Conservation (phyloP, 192 early-diverging fungal species). For the Coemansia sp. region DNA sequence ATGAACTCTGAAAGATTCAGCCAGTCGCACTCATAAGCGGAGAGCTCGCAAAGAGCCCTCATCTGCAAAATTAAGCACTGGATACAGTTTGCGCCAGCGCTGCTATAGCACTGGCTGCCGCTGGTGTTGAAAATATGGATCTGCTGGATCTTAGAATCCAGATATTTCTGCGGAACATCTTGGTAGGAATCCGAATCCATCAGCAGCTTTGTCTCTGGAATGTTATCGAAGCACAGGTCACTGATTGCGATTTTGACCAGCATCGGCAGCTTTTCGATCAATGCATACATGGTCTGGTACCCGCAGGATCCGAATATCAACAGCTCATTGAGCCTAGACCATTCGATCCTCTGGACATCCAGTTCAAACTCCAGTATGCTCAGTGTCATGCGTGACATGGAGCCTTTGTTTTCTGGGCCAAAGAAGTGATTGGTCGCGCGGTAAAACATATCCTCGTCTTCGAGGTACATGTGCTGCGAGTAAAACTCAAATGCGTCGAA, state of each 20-base stretch:
- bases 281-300: neutral
- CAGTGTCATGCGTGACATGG: neutral
- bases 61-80: constrained; percentile 1
- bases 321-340: neutral
- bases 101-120: constrained; percentile 4
- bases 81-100: neutral
- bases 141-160: constrained; percentile 5
- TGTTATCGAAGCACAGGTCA: constrained; percentile 2
- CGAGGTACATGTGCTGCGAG: neutral
- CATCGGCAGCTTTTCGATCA: neutral
- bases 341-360: neutral
- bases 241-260: neutral
- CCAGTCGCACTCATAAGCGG: constrained; percentile 8
- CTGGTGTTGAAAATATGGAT: constrained; percentile 2
- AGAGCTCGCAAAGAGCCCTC: neutral
- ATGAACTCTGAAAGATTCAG: neutral
- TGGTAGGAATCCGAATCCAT: neutral
- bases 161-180: neutral
- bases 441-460: neutral
- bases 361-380: neutral
- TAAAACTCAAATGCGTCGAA: constrained; percentile 4
- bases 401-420: neutral
- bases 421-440: constrained; percentile 3
- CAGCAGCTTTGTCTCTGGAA: constrained; percentile 3
- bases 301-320: neutral